Percentiles rank a stretch among this genome's conserved stretches.
Conservation (phyloP, 2,329 filamentous ascomycete genomes). For the Macrophomina tecta region DNA sequence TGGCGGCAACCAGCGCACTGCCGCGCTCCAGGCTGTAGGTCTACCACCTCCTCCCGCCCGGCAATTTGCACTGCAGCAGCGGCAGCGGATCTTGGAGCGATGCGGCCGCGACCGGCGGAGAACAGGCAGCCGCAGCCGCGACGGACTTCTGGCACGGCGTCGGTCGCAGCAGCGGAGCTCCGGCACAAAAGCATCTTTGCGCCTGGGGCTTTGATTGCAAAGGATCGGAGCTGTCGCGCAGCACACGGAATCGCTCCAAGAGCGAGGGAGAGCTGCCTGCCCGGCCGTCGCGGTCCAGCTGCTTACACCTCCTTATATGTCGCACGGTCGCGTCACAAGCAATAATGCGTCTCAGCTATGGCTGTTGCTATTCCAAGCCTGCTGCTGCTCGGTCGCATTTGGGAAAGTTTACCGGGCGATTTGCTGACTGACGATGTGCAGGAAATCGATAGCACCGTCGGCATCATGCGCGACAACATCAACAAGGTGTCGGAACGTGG, state of each 20-base stretch:
- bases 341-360: conserved; percentile 17
- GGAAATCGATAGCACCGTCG: conserved; percentile 98
- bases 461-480: conserved; percentile 97
- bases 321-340: conserved; percentile 21
- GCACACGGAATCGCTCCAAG: neutral
- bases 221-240: conserved; percentile 6
- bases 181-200: conserved; percentile 18
- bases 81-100: neutral
- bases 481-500: conserved; percentile 95
- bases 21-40: conserved; percentile 85
- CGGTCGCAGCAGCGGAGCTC: conserved; percentile 1
- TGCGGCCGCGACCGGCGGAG: conserved; percentile 17
- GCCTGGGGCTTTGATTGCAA: conserved; percentile 14
- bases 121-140: conserved; percentile 3
- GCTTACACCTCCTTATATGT: conserved; percentile 23
- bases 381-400: neutral
- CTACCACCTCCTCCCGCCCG: neutral
- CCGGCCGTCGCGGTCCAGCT: conserved; percentile 12
- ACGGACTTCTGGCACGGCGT: conserved; percentile 16
- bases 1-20: conserved; percentile 67
- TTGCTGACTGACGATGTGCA: conserved; percentile 46
- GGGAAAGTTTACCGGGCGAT: neutral
- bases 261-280: conserved; percentile 9
- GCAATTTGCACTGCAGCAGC: conserved; percentile 3
- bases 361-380: conserved; percentile 6